These are phyloP conservation scores for Phellopilus nigrolimitatus DNA, from an alignment of 1,284 basidiomycete genomes.

Conservation along the genomic window DNA sequence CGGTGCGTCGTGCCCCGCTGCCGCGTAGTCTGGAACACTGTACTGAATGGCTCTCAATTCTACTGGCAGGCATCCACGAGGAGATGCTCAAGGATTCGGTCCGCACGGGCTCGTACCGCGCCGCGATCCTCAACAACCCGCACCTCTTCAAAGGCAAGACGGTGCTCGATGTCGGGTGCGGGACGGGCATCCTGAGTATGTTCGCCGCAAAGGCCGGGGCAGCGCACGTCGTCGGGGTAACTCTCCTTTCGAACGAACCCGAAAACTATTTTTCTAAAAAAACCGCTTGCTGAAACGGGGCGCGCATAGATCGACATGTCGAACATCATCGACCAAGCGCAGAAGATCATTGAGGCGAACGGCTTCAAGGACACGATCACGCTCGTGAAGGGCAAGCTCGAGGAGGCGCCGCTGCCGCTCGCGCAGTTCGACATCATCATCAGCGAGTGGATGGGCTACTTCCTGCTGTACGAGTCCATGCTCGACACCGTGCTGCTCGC, in stretches of 20 bases:
- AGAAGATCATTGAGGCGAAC: conserved; percentile 95
- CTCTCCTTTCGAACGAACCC: conserved; percentile 8
- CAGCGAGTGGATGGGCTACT: conserved; percentile 99
- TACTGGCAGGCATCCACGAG: conserved; percentile 95
- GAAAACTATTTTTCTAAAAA: no score
- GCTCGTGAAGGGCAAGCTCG: conserved; percentile 97
- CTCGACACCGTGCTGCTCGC: conserved; percentile 97
- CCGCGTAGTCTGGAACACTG: no score
- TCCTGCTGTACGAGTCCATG: conserved; percentile 98
- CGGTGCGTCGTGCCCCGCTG: conserved; percentile 58
- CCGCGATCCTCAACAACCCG: conserved; percentile 91
- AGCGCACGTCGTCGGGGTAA: conserved; percentile 88
- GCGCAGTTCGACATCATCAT: conserved; percentile 97
- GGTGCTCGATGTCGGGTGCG: conserved; percentile 97
- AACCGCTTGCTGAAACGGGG: conserved; percentile 7
- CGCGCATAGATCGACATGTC: conserved; percentile 93
- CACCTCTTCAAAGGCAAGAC: conserved; percentile 96
- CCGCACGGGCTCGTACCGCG: conserved; percentile 92
- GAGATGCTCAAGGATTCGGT: conserved; percentile 99
- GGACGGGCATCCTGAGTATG: conserved; percentile 98
- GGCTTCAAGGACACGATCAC: conserved; percentile 94
- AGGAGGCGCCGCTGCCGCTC: conserved; percentile 84
- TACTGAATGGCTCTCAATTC: neutral
- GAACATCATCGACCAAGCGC: conserved; percentile 98
- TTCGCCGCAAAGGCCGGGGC: conserved; percentile 98